Evolutionary conservation across 352 stramenopile genomes (phyloP).

Genomic region (Phytophthora quininea): DNA sequence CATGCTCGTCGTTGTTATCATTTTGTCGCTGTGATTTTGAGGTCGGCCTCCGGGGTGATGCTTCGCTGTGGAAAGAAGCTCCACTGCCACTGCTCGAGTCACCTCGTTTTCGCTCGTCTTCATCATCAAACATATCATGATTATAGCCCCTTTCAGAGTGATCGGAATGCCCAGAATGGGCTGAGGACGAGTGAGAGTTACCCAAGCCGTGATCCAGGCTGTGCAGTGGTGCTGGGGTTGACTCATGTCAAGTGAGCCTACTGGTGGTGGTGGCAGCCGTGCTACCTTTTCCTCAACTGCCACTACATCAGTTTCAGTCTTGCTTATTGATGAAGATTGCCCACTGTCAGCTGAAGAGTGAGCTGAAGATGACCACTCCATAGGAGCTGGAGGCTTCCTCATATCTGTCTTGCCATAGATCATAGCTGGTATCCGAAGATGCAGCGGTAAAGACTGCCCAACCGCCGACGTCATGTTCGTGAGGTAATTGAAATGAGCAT

Average conservation of each 20-base stretch:
- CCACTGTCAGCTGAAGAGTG: constrained; percentile 28
- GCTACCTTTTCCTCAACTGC: constrained; percentile 28
- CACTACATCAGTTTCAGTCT: not conserved
- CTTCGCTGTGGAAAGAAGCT: constrained; percentile 4
- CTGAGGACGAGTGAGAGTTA: constrained; percentile 11
- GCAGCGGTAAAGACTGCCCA: constrained; percentile 46
- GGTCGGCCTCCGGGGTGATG: constrained; percentile 11
- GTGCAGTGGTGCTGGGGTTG: constrained; percentile 42
- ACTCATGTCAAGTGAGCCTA: constrained; percentile 55
- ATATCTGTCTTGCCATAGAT: constrained; percentile 44
- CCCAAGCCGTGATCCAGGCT: not conserved
- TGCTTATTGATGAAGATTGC: not conserved
- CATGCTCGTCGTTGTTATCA: constrained; percentile 3
- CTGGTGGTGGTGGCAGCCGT: constrained; percentile 40
- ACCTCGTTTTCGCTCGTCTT: constrained; percentile 38
- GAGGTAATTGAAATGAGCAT: constrained; percentile 54
- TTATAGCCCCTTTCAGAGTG: not conserved
- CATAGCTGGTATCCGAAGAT: constrained; percentile 47
- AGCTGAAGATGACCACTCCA: constrained; percentile 37
- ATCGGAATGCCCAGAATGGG: constrained; percentile 1
- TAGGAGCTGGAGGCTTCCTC: constrained; percentile 41
- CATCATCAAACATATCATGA: constrained; percentile 9
- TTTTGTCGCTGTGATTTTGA: constrained; percentile 11
- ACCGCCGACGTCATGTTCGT: constrained; percentile 52
- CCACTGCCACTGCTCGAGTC: constrained; percentile 23